phyloP scores from a whole-genome alignment of 495 filamentous ascomycete species.

The Elaphomyces granulatus region DNA sequence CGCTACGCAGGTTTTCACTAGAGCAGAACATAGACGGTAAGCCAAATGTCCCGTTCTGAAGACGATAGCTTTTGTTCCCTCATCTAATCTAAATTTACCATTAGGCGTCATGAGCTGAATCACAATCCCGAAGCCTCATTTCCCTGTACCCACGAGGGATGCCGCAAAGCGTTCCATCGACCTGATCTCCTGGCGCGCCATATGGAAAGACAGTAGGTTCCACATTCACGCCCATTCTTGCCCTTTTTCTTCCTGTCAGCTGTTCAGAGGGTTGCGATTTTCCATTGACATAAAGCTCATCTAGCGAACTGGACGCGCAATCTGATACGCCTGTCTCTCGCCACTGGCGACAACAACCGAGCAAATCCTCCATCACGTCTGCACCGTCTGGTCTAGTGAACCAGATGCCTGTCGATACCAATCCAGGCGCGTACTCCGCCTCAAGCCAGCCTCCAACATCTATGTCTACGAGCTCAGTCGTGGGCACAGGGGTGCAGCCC shows the following conservation, averaged over 20 bases:
- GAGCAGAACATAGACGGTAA: constrained; percentile 75
- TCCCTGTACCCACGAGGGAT: constrained; percentile 51
- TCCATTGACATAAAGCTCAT: too few relatives aligned
- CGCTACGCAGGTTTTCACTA: constrained; percentile 57
- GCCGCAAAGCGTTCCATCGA: constrained; percentile 68
- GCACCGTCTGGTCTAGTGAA: constrained; percentile 19
- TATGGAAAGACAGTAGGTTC: constrained; percentile 42
- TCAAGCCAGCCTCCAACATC: constrained; percentile 19
- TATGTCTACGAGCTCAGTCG: constrained; percentile 33
- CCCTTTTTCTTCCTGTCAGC: too few relatives aligned
- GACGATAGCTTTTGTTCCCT: too few relatives aligned
- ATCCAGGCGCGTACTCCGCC: constrained; percentile 14
- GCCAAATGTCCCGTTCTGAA: constrained; percentile 6
- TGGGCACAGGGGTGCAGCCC: constrained; percentile 26
- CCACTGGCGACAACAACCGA: constrained; percentile 22
- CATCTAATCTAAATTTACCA: constrained; percentile 20
- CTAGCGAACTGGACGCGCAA: constrained; percentile 29
- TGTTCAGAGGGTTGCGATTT: too few relatives aligned
- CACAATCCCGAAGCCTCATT: constrained; percentile 57
- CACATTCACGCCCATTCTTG: too few relatives aligned
- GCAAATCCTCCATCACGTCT: constrained; percentile 10
- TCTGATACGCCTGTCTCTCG: constrained; percentile 12
- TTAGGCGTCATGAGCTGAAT: constrained; percentile 74
- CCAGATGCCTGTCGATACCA: constrained; percentile 16
- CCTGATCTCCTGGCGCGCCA: constrained; percentile 67